Evolutionary conservation across 202 grass and related monocot species (phyloP).

Genomic region (Hordeum pubiflorum): DNA sequence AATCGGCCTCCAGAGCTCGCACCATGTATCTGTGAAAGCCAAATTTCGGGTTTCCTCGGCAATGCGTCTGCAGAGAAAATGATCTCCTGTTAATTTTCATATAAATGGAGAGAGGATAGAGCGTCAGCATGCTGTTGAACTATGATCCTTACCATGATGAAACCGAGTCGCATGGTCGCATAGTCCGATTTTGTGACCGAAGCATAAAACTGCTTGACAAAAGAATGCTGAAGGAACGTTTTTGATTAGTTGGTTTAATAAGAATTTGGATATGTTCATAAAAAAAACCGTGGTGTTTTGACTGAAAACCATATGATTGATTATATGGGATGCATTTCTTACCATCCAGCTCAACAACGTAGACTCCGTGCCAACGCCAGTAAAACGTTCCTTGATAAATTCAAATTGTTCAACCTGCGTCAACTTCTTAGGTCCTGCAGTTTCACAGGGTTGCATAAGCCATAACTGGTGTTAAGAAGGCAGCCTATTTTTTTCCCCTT

Average conservation of each 20-base stretch:
- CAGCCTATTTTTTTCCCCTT: background rate
- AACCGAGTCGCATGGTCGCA: constrained; percentile 75
- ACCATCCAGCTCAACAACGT: constrained; percentile 78
- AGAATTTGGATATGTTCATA: background rate
- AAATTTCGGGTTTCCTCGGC: constrained; percentile 66
- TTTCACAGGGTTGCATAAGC: background rate
- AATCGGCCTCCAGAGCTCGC: constrained; percentile 84
- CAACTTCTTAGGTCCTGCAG: constrained; percentile 49
- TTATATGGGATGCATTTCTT: constrained; percentile 30
- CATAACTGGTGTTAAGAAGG: background rate
- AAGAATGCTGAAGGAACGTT: constrained; percentile 59
- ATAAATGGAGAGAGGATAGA: background rate
- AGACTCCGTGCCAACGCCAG: constrained; percentile 61
- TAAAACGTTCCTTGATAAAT: constrained; percentile 77
- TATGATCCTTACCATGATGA: constrained; percentile 63
- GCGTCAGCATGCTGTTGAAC: background rate
- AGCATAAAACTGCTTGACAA: constrained; percentile 75
- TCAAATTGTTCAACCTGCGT: constrained; percentile 57
- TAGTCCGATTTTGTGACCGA: constrained; percentile 79
- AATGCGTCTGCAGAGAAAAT: constrained; percentile 61
- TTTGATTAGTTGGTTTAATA: background rate
- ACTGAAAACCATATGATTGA: background rate
- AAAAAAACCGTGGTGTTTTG: background rate
- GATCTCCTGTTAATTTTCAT: background rate
- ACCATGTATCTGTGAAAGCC: constrained; percentile 88